Percentiles rank a stretch among this genome's conserved stretches.
Conservation (phyloP, 306 rosid species). For the Lagenaria siceraria region DNA sequence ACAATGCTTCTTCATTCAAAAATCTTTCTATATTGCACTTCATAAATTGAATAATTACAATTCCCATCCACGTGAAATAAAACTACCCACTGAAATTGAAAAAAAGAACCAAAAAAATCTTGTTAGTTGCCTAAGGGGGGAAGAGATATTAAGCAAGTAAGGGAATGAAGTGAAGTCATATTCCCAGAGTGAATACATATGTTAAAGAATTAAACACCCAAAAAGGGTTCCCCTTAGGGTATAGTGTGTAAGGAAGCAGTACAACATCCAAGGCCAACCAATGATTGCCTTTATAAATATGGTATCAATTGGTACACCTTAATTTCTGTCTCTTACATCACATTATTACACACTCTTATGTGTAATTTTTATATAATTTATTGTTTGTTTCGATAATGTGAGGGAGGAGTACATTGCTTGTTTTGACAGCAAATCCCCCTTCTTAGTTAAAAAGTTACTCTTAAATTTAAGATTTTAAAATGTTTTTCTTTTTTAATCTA, state of each 20-base stretch:
- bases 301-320: background rate
- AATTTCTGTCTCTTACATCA: background rate
- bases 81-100: background rate
- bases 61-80: too few relatives aligned
- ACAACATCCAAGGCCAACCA: background rate
- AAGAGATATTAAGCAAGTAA: background rate
- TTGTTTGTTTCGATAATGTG: too few relatives aligned
- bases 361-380: too few relatives aligned
- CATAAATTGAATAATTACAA: background rate
- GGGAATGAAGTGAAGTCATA: background rate
- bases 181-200: background rate
- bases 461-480: too few relatives aligned
- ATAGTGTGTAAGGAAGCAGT: background rate
- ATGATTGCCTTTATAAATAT: conserved; percentile 12
- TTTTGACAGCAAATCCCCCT: too few relatives aligned
- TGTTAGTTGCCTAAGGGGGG: background rate
- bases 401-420: too few relatives aligned
- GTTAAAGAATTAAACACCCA: background rate
- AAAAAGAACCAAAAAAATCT: background rate
- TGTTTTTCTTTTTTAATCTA: too few relatives aligned
- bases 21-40: background rate
- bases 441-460: too few relatives aligned
- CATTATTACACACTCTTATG: too few relatives aligned
- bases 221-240: background rate
- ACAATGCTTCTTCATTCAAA: background rate